Evolutionary conservation across 2,329 filamentous ascomycete species (phyloP).

Genomic region (Stylonectria norvegica): DNA sequence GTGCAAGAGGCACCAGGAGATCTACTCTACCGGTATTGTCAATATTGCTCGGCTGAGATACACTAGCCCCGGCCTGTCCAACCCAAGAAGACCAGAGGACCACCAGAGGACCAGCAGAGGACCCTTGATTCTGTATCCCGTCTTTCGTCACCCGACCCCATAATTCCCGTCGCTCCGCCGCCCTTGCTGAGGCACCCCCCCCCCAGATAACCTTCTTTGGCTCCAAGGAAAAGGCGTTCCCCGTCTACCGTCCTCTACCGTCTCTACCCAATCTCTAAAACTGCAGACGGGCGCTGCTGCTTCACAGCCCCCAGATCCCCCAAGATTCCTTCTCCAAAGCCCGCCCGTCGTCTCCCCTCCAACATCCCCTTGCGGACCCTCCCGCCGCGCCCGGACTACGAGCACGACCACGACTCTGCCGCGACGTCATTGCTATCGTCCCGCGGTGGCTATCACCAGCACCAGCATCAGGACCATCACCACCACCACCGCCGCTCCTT

Average conservation of each 20-base stretch:
- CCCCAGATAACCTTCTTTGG: no score
- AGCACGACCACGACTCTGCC: constrained; percentile 41
- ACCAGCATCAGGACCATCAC: constrained; percentile 42
- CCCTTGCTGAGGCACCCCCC: no score
- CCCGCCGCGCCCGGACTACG: constrained; percentile 36
- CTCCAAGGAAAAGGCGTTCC: no score
- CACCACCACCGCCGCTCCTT: constrained; percentile 39
- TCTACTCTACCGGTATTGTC: no score
- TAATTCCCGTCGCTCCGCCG: constrained; percentile 26
- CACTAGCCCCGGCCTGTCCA: no score
- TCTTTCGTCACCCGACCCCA: constrained; percentile 31
- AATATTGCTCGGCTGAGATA: no score
- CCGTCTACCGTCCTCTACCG: constrained; percentile 32
- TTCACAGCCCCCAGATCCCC: constrained; percentile 67
- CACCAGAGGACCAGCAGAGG: no score
- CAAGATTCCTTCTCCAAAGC: constrained; percentile 80
- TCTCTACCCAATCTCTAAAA: constrained; percentile 26
- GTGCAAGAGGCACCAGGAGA: no score
- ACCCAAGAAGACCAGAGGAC: no score
- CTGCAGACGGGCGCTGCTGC: constrained; percentile 69
- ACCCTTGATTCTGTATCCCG: constrained; percentile 21
- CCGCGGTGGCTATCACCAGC: constrained; percentile 37
- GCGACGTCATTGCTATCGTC: constrained; percentile 34
- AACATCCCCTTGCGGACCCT: constrained; percentile 86
- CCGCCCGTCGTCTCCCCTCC: constrained; percentile 68